A percentile compares a stretch with the other conserved stretches of the same genome.
Evolutionary conservation across 441 rosid species (phyloP).

Genomic region (Lepidium campestre): DNA sequence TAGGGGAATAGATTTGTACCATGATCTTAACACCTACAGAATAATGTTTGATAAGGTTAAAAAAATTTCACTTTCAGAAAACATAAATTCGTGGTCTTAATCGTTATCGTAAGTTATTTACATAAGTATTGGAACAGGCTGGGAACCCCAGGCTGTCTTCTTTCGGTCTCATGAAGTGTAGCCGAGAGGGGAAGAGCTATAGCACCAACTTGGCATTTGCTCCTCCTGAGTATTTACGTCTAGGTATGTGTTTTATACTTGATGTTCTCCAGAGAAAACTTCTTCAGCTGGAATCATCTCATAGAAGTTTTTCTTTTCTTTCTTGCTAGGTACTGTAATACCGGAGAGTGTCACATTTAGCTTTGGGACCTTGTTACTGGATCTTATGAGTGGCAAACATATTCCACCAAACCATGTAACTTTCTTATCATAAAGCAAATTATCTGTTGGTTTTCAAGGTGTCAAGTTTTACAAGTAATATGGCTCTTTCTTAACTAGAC

Average conservation of each 20-base stretch:
- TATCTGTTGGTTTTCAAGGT: constrained; percentile 1
- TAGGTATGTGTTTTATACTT: background rate
- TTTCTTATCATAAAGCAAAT: constrained; percentile 10
- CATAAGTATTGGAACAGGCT: constrained; percentile 7
- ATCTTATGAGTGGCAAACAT: constrained; percentile 71
- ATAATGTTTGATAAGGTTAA: constrained; percentile 29
- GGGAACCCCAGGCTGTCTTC: constrained; percentile 30
- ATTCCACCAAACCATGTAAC: constrained; percentile 76
- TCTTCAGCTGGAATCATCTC: constrained; percentile 1
- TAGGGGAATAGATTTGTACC: constrained; percentile 28
- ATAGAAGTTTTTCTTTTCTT: background rate
- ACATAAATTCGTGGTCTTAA: background rate
- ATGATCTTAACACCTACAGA: constrained; percentile 33
- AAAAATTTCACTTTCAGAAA: background rate
- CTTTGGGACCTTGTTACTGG: constrained; percentile 68
- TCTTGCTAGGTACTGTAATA: constrained; percentile 54
- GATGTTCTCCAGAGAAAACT: background rate
- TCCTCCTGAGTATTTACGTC: constrained; percentile 82
- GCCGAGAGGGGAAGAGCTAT: constrained; percentile 56
- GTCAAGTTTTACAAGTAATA: background rate
- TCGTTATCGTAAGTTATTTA: background rate
- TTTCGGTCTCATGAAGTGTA: constrained; percentile 33
- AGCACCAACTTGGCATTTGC: constrained; percentile 96
- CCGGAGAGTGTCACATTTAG: constrained; percentile 64
- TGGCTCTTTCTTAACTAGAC: background rate